phyloP scores from a whole-genome alignment of 2,329 filamentous ascomycete species.

The Dothiorella sarmentorum region DNA sequence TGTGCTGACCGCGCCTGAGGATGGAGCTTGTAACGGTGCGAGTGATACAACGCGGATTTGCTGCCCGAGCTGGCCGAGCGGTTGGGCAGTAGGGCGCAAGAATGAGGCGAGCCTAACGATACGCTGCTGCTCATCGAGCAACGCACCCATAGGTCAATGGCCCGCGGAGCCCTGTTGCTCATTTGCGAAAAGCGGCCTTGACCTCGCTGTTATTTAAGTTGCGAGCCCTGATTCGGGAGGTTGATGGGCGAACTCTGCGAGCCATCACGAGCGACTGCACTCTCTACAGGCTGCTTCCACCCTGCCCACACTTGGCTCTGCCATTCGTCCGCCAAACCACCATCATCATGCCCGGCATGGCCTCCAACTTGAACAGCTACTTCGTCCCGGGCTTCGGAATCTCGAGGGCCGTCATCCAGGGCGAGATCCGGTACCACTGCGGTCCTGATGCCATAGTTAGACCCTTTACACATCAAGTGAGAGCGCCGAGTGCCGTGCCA shows the following conservation, averaged over 20 bases:
- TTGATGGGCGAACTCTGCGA: conserved; percentile 9
- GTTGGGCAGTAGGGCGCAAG: conserved; percentile 13
- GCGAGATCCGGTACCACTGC: conserved; percentile 43
- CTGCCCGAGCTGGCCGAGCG: conserved; percentile 9
- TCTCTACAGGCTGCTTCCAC: conserved; percentile 11
- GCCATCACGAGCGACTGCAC: conserved; percentile 15
- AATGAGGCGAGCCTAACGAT: conserved; percentile 16
- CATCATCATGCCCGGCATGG: conserved; percentile 19
- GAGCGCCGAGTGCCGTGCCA: not conserved
- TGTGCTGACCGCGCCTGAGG: conserved; percentile 4
- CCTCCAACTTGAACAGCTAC: conserved; percentile 35
- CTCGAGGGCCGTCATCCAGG: conserved; percentile 43
- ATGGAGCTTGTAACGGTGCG: not conserved
- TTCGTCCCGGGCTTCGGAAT: conserved; percentile 43
- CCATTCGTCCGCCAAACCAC: not conserved
- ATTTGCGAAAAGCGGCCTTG: conserved; percentile 16
- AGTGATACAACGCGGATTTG: conserved; percentile 1
- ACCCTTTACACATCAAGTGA: conserved; percentile 42
- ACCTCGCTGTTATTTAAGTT: conserved; percentile 15
- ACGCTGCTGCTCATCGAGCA: not conserved
- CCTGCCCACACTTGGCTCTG: not conserved
- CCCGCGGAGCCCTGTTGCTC: not conserved
- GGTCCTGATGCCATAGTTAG: conserved; percentile 42
- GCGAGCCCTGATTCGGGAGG: conserved; percentile 16
- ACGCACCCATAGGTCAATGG: conserved; percentile 11